phyloP scores from a whole-genome alignment of 2,329 filamentous ascomycete genomes.

The Ilyonectria destructans region DNA sequence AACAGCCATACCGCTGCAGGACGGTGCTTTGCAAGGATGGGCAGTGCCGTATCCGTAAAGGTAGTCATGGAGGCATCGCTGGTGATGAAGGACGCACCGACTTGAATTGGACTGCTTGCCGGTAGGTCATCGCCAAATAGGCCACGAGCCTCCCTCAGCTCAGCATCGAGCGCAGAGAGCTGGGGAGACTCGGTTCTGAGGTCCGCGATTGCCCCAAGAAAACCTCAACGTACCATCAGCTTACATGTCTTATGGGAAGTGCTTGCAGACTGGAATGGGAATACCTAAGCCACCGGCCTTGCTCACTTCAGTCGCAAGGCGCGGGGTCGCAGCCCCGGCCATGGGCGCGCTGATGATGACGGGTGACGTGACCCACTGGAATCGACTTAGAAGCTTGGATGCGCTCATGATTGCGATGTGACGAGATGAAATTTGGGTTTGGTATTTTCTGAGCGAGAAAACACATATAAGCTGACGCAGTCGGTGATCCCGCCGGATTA shows the following conservation, averaged over 20 bases:
- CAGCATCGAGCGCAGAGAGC: slow-evolving; percentile 52
- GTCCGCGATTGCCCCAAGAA: slow-evolving; percentile 53
- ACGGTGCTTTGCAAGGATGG: slow-evolving; percentile 66
- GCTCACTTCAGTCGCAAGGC: slow-evolving; percentile 56
- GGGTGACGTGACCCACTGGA: slow-evolving; percentile 51
- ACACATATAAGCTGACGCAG: not conserved
- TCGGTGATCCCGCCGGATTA: not conserved
- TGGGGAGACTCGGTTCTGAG: slow-evolving; percentile 51
- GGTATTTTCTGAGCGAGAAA: not conserved
- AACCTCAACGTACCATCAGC: slow-evolving; percentile 47
- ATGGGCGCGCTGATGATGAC: slow-evolving; percentile 58
- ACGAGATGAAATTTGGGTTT: not conserved
- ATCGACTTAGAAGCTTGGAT: slow-evolving; percentile 48
- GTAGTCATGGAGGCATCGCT: slow-evolving; percentile 61
- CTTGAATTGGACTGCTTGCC: slow-evolving; percentile 65
- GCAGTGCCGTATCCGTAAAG: slow-evolving; percentile 63
- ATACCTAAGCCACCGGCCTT: slow-evolving; percentile 59
- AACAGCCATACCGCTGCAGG: slow-evolving; percentile 79
- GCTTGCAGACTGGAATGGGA: not conserved
- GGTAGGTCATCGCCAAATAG: slow-evolving; percentile 49
- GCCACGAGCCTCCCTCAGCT: slow-evolving; percentile 50
- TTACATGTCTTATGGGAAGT: not conserved
- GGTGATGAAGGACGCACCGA: slow-evolving; percentile 73
- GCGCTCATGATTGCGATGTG: slow-evolving; percentile 44
- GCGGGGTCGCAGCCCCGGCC: slow-evolving; percentile 53